Base-by-base conservation (phyloP, 2,329 filamentous ascomycete genomes). In the Magnaporthales sp. region DNA sequence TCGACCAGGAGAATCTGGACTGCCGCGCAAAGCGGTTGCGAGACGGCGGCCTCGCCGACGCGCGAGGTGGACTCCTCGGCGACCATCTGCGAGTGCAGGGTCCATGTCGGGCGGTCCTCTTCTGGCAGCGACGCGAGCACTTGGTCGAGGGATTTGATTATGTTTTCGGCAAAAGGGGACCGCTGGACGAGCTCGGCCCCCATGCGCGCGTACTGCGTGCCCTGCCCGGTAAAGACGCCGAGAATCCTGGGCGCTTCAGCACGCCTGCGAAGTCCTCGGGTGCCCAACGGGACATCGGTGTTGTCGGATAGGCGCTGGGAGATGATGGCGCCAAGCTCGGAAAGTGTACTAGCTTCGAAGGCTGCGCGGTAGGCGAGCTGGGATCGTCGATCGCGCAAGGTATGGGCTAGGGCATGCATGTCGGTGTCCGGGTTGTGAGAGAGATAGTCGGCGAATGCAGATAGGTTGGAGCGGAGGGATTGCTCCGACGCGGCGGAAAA, bases 121-220 rank as follows among this genome's bases (percentile, higher is more conserved):
- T 24, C 56, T 3, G 63, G 63, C 3, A 56, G 63, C 10, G 10
- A 2, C 5, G n/a, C n/a, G 19, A 61, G 56, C 2, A 26, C 6
- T 27, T 13, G 13, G 51, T 77, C 72, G 67, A 81, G 70, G 1
- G 69, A n/a, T 15, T n/a, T 24, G 65, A 80, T 66, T 38, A 72
- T 77, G 22, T 68, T 68, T 67, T 78, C 75, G 11, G 76, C 76
- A 24, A 73, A 73, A 56, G 76, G 72, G 5, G 79, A 74, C 29
- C 22, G 11, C 5, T 72, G 68, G 10, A 72, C 69, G 64, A 78
- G 72, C 69, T 78, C 75, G 6, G 77, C 77, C n/a, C 73, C 74
- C 80, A 81, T 81, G 0, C 72, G 73, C 2, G 74, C 71, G 76
- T 79, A 82, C 62, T 81, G 80, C 0, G 79, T 78, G 1, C 80